These are phyloP conservation scores for Tuctoria greenei DNA, from an alignment of 176 grass and related monocot species.

Conservation along the genomic window DNA sequence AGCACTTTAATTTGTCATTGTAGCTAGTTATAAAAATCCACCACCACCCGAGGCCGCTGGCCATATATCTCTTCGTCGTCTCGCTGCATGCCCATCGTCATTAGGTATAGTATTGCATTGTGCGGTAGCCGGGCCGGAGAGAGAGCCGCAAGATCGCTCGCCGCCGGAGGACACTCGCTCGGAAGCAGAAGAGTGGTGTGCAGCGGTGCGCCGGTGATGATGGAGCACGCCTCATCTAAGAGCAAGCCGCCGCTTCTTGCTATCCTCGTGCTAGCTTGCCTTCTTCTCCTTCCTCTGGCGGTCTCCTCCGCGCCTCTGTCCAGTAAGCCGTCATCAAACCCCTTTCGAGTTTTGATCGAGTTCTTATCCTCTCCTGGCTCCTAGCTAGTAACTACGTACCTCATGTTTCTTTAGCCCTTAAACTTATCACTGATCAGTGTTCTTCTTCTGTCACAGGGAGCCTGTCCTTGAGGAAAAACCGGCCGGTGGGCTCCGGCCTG, in stretches of 20 bases:
- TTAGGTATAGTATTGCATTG: no score
- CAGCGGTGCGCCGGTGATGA: neutral
- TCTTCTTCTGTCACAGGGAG: conserved; percentile 40
- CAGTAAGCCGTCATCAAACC: conserved; percentile 36
- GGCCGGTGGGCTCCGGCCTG: neutral
- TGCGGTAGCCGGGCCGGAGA: neutral
- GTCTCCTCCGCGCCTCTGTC: conserved; percentile 59
- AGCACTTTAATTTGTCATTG: no score
- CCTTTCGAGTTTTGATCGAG: neutral
- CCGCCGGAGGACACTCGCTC: neutral
- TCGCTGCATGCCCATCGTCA: neutral
- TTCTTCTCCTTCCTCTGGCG: conserved; percentile 33
- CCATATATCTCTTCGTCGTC: no score
- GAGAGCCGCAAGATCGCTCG: neutral
- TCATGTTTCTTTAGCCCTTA: no score
- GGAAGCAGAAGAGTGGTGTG: no score
- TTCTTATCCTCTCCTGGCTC: neutral
- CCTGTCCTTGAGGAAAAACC: conserved; percentile 44
- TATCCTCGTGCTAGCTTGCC: conserved; percentile 40
- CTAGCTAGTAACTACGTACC: neutral
- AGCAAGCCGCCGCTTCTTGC: conserved; percentile 26
- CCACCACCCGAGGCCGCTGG: conserved; percentile 24
- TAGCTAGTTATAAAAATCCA: conserved; percentile 38
- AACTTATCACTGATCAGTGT: no score
- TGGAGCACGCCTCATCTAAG: neutral